Percentiles rank a stretch among this genome's conserved stretches.
phyloP scores from a whole-genome alignment of 768 basidiomycete genomes.

The Russula sp. region DNA sequence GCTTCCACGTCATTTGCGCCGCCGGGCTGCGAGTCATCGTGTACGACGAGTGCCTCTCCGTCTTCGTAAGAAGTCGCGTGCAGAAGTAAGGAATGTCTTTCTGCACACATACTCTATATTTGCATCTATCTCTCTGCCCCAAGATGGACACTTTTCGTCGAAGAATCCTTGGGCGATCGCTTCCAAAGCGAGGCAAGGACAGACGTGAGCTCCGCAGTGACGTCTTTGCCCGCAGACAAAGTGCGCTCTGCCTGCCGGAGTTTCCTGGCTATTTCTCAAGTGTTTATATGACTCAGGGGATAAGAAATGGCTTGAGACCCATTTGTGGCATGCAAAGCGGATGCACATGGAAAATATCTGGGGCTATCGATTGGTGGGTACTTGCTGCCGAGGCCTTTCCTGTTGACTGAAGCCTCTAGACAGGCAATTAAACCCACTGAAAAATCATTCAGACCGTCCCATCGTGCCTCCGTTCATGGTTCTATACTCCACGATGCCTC shows the following conservation, averaged over 20 bases:
- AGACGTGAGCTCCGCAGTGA: slow-evolving; percentile 54
- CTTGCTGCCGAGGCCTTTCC: background rate
- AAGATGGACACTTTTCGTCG: slow-evolving; percentile 49
- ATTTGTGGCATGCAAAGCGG: slow-evolving; percentile 95
- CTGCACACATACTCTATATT: background rate
- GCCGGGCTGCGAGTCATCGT: slow-evolving; percentile 93
- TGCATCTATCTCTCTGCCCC: background rate
- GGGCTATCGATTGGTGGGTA: slow-evolving; percentile 77
- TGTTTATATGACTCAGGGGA: slow-evolving; percentile 42
- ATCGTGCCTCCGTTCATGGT: slow-evolving; percentile 79
- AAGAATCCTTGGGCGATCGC: slow-evolving; percentile 36
- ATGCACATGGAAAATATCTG: slow-evolving; percentile 92
- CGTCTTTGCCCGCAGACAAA: slow-evolving; percentile 61
- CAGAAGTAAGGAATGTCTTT: slow-evolving; percentile 51
- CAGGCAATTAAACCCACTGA: slow-evolving; percentile 84
- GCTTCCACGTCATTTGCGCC: slow-evolving; percentile 82
- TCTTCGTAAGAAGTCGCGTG: slow-evolving; percentile 70
- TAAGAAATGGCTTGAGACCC: slow-evolving; percentile 93
- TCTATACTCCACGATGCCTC: slow-evolving; percentile 88
- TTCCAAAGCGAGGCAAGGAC: slow-evolving; percentile 58
- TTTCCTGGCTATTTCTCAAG: background rate
- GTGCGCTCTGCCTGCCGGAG: slow-evolving; percentile 35
- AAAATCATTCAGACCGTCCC: slow-evolving; percentile 86
- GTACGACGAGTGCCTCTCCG: slow-evolving; percentile 83
- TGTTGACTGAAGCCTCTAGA: background rate